Base-by-base conservation (phyloP, 441 rosid species). In the Arabidopsis hybrid region DNA sequence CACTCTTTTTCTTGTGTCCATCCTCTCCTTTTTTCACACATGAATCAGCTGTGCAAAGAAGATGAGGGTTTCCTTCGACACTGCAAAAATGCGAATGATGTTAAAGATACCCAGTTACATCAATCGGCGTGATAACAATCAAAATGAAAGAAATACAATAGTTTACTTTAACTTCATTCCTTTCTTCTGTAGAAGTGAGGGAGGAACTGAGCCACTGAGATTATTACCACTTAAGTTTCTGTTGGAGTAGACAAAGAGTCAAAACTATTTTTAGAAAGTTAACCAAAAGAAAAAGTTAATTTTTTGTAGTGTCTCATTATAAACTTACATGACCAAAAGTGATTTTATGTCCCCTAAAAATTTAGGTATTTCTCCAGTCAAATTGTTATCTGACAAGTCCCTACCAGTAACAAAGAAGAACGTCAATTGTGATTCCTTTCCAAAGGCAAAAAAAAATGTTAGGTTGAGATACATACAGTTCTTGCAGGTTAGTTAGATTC, bases 191-290 rank as follows among this genome's bases (percentile, higher is more conserved):
- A 75, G 46, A 43, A 84, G 85, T 16, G 77, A 72, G 2, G 18
- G 59, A 32, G 89, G 89, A 42, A 84, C 51, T 2, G 72, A 53
- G 21, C 89, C 89, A 29, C 53, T 79, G 40, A 86, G 71, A 53
- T 72, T 79, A 77, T 84, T 86, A 59, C 84, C 83, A n/a, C 67
- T 74, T 38, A 82, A 67, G 50, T 79, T 72, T 77, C 89, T 86
- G 80, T 55, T 35, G 4, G 3, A 53, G 17, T 2, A 59, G 45
- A 64, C 0, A 29, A 43, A 39, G 12, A 58, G 6, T 51, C n/a
- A 35, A 60, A 32, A 18, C 38, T 47, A 47, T 7, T 14, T 43
- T 31, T 35, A 47, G 56, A 38, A 46, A 70, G 4, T 1, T 51
- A 46, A 13, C 53, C 14, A 55, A 18, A 17, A 12, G 4, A 16